These are phyloP conservation scores for Penicillium daleae DNA, from an alignment of 495 filamentous ascomycete genomes.

Conservation along the genomic window DNA sequence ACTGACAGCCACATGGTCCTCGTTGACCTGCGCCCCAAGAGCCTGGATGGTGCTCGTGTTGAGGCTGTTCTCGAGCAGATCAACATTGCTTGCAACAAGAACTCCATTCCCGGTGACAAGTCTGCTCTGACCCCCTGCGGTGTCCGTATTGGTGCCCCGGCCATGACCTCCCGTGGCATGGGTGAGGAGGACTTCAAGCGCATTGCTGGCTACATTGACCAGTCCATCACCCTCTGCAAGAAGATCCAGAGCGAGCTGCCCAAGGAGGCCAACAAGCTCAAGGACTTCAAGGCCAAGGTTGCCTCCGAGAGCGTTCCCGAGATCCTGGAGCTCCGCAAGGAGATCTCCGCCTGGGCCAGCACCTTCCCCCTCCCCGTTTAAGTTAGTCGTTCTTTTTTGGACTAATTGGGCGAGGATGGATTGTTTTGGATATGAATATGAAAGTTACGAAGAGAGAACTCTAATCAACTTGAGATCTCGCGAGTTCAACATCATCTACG, in stretches of 20 bases:
- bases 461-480: constrained; percentile 21
- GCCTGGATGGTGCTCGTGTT: constrained; percentile 90
- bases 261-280: constrained; percentile 97
- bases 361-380: constrained; percentile 90
- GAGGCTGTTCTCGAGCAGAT: constrained; percentile 97
- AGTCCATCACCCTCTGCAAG: constrained; percentile 79
- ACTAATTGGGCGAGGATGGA: constrained; percentile 8
- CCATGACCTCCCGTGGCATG: constrained; percentile 95
- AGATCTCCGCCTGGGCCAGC: constrained; percentile 85
- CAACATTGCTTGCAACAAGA: constrained; percentile 99
- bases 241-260: constrained; percentile 81
- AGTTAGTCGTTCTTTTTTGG: constrained; percentile 20
- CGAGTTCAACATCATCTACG: constrained; percentile 40
- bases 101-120: constrained; percentile 97
- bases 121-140: constrained; percentile 93
- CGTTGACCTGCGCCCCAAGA: constrained; percentile 79
- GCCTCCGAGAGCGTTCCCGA: constrained; percentile 73
- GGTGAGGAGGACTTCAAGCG: constrained; percentile 91
- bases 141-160: constrained; percentile 93
- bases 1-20: constrained; percentile 99
- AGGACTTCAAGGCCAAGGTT: constrained; percentile 97
- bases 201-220: constrained; percentile 87
- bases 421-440: constrained; percentile 21
- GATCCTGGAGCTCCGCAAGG: constrained; percentile 82
- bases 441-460: constrained; percentile 31